Evolutionary conservation across 1,139 yeast genomes (phyloP), one percentile per base, ranked within the genome.

Genomic region (Pichia sp.): DNA sequence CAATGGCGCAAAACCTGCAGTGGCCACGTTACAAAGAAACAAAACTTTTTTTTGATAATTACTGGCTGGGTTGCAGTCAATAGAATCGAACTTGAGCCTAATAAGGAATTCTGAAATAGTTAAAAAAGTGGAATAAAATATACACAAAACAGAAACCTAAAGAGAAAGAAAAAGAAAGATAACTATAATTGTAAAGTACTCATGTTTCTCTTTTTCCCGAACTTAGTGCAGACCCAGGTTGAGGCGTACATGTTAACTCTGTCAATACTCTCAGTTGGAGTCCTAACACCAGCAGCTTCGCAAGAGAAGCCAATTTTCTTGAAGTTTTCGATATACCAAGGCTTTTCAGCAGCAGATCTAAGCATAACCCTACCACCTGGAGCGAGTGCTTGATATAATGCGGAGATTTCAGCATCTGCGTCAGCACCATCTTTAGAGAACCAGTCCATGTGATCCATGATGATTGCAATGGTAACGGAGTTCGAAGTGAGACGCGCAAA

Each of bases 371-470:
- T 67, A 9, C 94, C 94, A 29, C 77, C 77, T 20, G 69, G 67
- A 7, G 72, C 71, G 41, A 84, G 66, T 19, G 87, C 82, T 36
- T 69, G 66, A 54, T 69, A 69, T 35, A 83, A 65, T 0, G 86
- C 84, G 22, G 66, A 55, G 47, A 84, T 77, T 56, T 84, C 94
- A 36, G 69, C 65, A 33, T 67, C 62, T 11, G 85, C 91, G 23
- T 79, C 88, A 8, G 52, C 50, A 14, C 80, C 81, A 16, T 66
- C 57, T 27, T 84, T 80, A 48, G 77, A 78, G 54, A 83, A 83
- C 94, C 94, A 84, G 59, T 84, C 94, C 91, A 83, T 81, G 56
- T 84, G 94, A 57, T 84, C 94, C 94, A 84, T 84, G 39, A 84
- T 80, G 33, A 84, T 73, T 20, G 91, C 91, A 50, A 79, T 77